Percentiles rank a stretch among this genome's conserved stretches.
Evolutionary conservation across 2,329 filamentous ascomycete genomes (phyloP).

Genomic region (Cordyceps pruinosa): DNA sequence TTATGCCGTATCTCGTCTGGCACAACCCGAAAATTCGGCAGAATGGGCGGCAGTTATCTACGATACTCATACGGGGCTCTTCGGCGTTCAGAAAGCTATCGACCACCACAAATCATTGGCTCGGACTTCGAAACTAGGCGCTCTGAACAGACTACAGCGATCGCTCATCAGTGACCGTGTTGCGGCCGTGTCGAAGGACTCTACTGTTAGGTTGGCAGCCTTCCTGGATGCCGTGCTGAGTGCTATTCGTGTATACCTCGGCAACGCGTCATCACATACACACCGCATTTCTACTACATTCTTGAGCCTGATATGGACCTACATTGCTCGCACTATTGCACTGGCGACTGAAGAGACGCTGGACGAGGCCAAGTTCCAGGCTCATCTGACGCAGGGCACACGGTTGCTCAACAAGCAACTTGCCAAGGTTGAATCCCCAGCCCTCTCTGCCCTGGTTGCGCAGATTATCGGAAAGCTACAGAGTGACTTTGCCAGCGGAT

Average conservation of each 20-base stretch:
- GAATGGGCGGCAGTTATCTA: constrained; percentile 47
- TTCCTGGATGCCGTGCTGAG: constrained; percentile 43
- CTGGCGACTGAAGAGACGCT: constrained; percentile 41
- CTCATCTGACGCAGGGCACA: constrained; percentile 48
- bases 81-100: constrained; percentile 34
- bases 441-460: constrained; percentile 31
- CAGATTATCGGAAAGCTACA: constrained; percentile 37
- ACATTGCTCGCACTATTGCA: constrained; percentile 47
- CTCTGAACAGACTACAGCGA: constrained; percentile 54
- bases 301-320: constrained; percentile 38
- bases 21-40: constrained; percentile 29
- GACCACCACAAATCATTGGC: constrained; percentile 35
- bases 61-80: constrained; percentile 42
- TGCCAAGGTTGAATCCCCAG: constrained; percentile 17
- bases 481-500: constrained; percentile 58
- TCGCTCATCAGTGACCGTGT: constrained; percentile 49
- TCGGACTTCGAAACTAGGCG: constrained; percentile 42
- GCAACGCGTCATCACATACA: constrained; percentile 14
- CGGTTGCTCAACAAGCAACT: constrained; percentile 33
- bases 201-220: constrained; percentile 45
- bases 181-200: constrained; percentile 52
- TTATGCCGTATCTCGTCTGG: constrained; percentile 40
- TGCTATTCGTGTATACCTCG: constrained; percentile 38
- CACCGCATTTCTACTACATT: constrained; percentile 25
- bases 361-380: constrained; percentile 58